Evolutionary conservation across 176 grass and related monocot species (phyloP), one percentile per base, ranked within the genome.

Genomic region (Miscanthus lutarioriparius): DNA sequence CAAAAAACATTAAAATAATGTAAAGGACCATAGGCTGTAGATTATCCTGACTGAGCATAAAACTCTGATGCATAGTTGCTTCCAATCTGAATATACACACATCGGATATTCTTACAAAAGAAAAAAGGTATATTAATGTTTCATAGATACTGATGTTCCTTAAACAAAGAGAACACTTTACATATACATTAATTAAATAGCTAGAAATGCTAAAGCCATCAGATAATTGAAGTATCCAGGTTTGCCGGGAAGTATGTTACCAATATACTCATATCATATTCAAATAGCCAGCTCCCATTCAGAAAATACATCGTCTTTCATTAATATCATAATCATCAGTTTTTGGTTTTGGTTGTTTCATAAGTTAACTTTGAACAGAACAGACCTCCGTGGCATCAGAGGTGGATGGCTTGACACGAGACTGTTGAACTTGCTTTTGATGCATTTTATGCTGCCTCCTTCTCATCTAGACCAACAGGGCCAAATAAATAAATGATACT

Each of bases 381-480:
- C 79, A 78, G 2, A 95, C 88, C 90, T 85, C 76, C 47, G 0
- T 65, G 27, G 47, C 51, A 82, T 85, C 40, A 81, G 88, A 92
- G 23, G 70, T 59, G 7, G 67, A 68, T 45, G 78, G 23, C 48
- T 85, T 95, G 64, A 51, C 72, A 71, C 79, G 87, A 47, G 86
- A 67, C 27, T 4, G 38, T 40, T 77, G 87, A 85, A 79, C 27
- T 84, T 93, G 62, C 74, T 84, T 85, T 67, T 69, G 75, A 77
- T 63, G 80, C 78, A 89, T 74, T 87, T 90, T 88, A 33, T 0
- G 48, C 17, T n/a, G 45, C 78, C n/a, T 82, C 76, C 70, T 83
- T 89, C 80, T 91, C 56, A 76, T 83, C 93, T 94, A 89, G 58
- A 87, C 61, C 54, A 80, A 10, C 44, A 78, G 33, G 40, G 74